phyloP scores from a whole-genome alignment of 305 asterid species.

The Solanum hybrid region DNA sequence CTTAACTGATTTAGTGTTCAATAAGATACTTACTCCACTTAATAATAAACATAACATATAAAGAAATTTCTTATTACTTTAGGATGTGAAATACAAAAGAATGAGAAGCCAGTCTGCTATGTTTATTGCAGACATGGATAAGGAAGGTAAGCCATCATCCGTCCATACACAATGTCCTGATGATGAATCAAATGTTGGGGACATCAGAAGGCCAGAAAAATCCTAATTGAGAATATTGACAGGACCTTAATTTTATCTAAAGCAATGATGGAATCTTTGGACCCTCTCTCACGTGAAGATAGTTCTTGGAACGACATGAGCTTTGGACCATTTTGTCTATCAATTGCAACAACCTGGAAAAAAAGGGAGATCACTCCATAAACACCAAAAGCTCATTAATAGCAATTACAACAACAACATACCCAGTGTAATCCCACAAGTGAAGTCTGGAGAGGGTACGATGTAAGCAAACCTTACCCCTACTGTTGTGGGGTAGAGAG shows the following conservation, averaged over 20 bases:
- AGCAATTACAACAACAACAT: not conserved
- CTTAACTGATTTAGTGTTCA: not conserved
- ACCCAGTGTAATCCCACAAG: not conserved
- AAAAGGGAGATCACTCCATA: not conserved
- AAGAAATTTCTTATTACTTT: not conserved
- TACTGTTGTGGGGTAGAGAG: not conserved
- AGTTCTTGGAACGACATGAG: slow-evolving; percentile 90
- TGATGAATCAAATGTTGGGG: not conserved
- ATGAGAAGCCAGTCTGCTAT: not conserved
- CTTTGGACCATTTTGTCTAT: slow-evolving; percentile 56
- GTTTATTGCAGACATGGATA: not conserved
- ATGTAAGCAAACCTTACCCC: not conserved
- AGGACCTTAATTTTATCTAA: slow-evolving; percentile 70
- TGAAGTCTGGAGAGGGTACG: not conserved
- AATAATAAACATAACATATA: not conserved
- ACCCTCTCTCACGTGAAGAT: slow-evolving; percentile 91
- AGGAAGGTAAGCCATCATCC: not conserved
- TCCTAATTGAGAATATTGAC: not conserved
- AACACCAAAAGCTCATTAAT: not conserved
- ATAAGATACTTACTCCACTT: not conserved
- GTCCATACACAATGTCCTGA: not conserved
- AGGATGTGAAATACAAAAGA: not conserved
- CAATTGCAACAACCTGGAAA: slow-evolving; percentile 74
- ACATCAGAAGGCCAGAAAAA: not conserved
- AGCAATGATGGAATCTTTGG: slow-evolving; percentile 56